Evolutionary conservation across 495 filamentous ascomycete species (phyloP).

Genomic region (Talaromyces borbonicus): DNA sequence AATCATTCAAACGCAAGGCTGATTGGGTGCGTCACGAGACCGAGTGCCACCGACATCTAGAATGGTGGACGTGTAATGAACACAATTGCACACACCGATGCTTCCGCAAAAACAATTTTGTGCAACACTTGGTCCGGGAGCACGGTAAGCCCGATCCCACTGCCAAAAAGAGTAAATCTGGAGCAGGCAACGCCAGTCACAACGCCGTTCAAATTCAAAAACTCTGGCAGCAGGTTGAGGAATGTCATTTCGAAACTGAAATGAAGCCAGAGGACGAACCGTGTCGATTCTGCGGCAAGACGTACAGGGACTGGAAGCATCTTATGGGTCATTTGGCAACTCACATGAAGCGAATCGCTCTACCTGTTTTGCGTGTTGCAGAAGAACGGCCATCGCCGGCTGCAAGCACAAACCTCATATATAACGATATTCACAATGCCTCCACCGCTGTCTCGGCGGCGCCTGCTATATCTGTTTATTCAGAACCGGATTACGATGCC

Average conservation of each 20-base stretch:
- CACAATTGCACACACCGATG: conserved; percentile 77
- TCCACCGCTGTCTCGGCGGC: not conserved
- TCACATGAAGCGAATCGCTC: conserved; percentile 90
- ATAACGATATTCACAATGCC: too few relatives aligned
- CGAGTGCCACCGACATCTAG: conserved; percentile 82
- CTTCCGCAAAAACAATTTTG: conserved; percentile 89
- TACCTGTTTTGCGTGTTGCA: conserved; percentile 74
- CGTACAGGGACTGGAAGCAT: conserved; percentile 85
- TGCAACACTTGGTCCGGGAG: conserved; percentile 89
- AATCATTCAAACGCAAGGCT: conserved; percentile 94
- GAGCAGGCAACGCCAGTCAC: conserved; percentile 20
- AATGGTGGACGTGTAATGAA: conserved; percentile 84
- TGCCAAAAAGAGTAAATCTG: conserved; percentile 30
- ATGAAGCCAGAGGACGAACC: conserved; percentile 65
- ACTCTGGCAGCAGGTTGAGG: conserved; percentile 70
- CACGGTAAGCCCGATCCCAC: conserved; percentile 83
- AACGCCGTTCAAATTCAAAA: conserved; percentile 44
- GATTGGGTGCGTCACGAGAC: conserved; percentile 97
- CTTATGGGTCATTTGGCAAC: conserved; percentile 89
- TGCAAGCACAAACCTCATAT: conserved; percentile 2
- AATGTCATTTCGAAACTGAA: conserved; percentile 61
- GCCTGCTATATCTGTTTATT: conserved; percentile 1
- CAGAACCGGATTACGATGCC: too few relatives aligned
- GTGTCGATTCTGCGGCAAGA: conserved; percentile 83
- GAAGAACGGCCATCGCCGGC: conserved; percentile 21